Percentiles rank a stretch among this genome's conserved stretches.
phyloP scores from a whole-genome alignment of 257 asterid species.

The Ocimum tenuiflorum region DNA sequence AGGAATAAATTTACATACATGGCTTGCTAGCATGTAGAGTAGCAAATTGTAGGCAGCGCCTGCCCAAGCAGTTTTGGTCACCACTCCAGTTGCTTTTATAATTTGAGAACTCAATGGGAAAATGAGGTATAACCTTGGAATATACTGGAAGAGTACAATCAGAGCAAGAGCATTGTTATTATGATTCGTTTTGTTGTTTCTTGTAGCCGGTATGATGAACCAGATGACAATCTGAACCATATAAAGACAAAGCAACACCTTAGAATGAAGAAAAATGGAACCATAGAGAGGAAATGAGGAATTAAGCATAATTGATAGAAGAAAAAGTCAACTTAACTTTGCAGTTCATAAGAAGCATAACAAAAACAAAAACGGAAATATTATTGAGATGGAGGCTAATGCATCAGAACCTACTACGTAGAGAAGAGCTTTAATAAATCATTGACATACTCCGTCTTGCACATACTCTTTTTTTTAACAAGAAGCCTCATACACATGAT shows the following conservation, averaged over 20 bases:
- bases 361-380: neutral
- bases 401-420: no score
- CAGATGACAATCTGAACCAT: constrained; percentile 68
- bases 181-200: constrained; percentile 53
- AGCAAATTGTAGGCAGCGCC: constrained; percentile 96
- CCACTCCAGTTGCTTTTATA: constrained; percentile 91
- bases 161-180: constrained; percentile 91
- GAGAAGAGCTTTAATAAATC: neutral
- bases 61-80: constrained; percentile 99
- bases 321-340: neutral
- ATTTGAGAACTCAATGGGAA: constrained; percentile 93
- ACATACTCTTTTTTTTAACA: no score
- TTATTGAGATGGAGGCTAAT: neutral
- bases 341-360: neutral
- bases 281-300: neutral
- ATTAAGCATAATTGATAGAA: neutral
- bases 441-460: neutral
- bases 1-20: constrained; percentile 49
- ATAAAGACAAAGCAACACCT: neutral
- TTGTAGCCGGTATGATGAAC: constrained; percentile 84
- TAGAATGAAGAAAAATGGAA: neutral
- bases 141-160: constrained; percentile 77
- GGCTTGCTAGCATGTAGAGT: constrained; percentile 94
- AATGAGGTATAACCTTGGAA: constrained; percentile 91
- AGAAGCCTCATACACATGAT: neutral